Conservation (phyloP, 495 filamentous ascomycete genomes). For the Jackrogersella multiformis region DNA sequence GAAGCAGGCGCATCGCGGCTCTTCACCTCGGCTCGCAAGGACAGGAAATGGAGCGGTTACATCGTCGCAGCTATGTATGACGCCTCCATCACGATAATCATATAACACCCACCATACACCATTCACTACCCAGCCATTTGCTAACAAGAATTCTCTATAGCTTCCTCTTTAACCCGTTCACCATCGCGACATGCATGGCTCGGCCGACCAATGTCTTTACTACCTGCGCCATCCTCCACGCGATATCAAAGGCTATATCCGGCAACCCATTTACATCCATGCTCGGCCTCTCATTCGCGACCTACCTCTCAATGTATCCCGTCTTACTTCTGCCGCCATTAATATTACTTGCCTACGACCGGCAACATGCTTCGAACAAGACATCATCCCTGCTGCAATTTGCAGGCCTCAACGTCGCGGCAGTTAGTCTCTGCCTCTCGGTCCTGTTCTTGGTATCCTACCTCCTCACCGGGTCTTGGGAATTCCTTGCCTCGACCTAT, state of each 20-base stretch:
- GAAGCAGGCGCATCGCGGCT: slow-evolving; percentile 75
- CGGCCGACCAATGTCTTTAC: slow-evolving; percentile 92
- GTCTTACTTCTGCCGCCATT: slow-evolving; percentile 85
- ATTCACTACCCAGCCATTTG: not conserved
- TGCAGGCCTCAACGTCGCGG: slow-evolving; percentile 57
- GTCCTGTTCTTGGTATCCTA: slow-evolving; percentile 75
- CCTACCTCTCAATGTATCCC: slow-evolving; percentile 93
- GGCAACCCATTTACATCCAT: slow-evolving; percentile 80
- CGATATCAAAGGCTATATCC: slow-evolving; percentile 81
- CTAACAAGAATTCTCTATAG: slow-evolving; percentile 51
- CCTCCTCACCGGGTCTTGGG: slow-evolving; percentile 81
- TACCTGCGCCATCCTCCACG: slow-evolving; percentile 84
- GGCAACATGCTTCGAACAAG: slow-evolving; percentile 49
- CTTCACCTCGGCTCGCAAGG: slow-evolving; percentile 80
- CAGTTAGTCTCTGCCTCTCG: slow-evolving; percentile 59
- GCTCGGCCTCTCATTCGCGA: slow-evolving; percentile 83
- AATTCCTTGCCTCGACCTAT: slow-evolving; percentile 89
- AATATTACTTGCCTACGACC: slow-evolving; percentile 82
- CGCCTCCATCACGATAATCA: slow-evolving; percentile 1
- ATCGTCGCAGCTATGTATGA: slow-evolving; percentile 80
- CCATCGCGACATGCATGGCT: slow-evolving; percentile 90
- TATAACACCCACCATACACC: too few species aligned
- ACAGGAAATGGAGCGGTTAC: slow-evolving; percentile 77
- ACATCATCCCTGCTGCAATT: slow-evolving; percentile 56
- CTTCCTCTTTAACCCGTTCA: slow-evolving; percentile 95